Evolutionary conservation across 1,284 basidiomycete species (phyloP).

Genomic region (Inonotus obliquus): DNA sequence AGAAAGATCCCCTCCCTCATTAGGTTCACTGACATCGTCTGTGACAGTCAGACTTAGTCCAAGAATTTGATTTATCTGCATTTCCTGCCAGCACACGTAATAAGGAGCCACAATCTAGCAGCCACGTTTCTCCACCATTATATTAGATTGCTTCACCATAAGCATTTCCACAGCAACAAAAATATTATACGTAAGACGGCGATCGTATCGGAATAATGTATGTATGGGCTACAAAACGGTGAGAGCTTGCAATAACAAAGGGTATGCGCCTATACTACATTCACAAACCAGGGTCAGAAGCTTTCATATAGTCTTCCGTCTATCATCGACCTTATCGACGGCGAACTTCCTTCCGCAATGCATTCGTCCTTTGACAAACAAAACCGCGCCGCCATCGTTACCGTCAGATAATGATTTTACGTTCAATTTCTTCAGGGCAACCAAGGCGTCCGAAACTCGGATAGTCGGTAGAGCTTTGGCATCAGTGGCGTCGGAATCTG

Average conservation of each 20-base stretch:
- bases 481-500: neutral
- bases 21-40: too few relatives aligned
- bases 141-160: neutral
- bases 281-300: neutral
- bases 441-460: slow-evolving; percentile 9
- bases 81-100: neutral
- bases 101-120: neutral
- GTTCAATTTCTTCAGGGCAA: neutral
- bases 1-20: too few relatives aligned
- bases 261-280: neutral
- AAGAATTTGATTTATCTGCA: too few relatives aligned
- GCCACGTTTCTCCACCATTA: too few relatives aligned
- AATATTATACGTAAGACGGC: neutral
- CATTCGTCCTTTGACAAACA: slow-evolving; percentile 8
- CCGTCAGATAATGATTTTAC: neutral
- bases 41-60: too few relatives aligned
- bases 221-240: neutral
- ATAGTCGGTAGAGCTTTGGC: neutral
- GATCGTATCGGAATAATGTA: neutral
- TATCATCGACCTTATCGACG: slow-evolving; percentile 4
- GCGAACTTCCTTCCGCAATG: slow-evolving; percentile 11
- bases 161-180: neutral
- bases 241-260: neutral
- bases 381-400: neutral
- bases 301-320: slow-evolving; percentile 13